Base-by-base conservation (phyloP, 148 eudicot species). In the Pharnaceum exiguum region DNA sequence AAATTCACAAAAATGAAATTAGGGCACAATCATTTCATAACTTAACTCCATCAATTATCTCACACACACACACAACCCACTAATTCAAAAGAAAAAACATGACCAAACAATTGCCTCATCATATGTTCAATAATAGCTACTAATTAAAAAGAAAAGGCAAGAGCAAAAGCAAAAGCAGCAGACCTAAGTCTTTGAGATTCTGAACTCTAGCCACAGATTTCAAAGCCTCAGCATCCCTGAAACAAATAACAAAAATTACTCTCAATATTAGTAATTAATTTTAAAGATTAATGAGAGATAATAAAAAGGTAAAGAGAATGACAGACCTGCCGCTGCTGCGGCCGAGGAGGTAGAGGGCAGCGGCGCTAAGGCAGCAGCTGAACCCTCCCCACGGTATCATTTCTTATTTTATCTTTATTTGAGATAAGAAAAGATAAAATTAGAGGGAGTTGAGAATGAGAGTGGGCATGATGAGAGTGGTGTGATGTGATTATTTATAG, bases 371-470 rank as follows among this genome's bases (percentile, higher is more conserved):
- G 78, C 95, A 94, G 60, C 96, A 89, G 16, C 82, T 65, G 42
- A 94, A 24, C 15, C 99, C 96, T 30, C 99, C 95, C 90, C 96
- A 82, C 2, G 99, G 96, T 43, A 82, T 79, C 96, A 87, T 82
- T 44, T 58, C 60, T 25, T 19, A 17, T 7, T n/a, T n/a, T n/a
- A n/a, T n/a, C n/a, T n/a, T n/a, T n/a, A n/a, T n/a, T n/a, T n/a
- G n/a, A n/a, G n/a, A n/a, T n/a, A n/a, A n/a, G n/a, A n/a, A n/a
- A n/a, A n/a, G n/a, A n/a, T n/a, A n/a, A n/a, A n/a, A n/a, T n/a
- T n/a, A n/a, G n/a, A n/a, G n/a, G n/a, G n/a, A n/a, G n/a, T n/a
- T n/a, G n/a, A n/a, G n/a, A n/a, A n/a, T n/a, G n/a, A n/a, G n/a
- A n/a, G n/a, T n/a, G n/a, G n/a, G n/a, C n/a, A n/a, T n/a, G n/a